Conservation (phyloP, 75 land plant species). For the Sequoiadendron giganteum region DNA sequence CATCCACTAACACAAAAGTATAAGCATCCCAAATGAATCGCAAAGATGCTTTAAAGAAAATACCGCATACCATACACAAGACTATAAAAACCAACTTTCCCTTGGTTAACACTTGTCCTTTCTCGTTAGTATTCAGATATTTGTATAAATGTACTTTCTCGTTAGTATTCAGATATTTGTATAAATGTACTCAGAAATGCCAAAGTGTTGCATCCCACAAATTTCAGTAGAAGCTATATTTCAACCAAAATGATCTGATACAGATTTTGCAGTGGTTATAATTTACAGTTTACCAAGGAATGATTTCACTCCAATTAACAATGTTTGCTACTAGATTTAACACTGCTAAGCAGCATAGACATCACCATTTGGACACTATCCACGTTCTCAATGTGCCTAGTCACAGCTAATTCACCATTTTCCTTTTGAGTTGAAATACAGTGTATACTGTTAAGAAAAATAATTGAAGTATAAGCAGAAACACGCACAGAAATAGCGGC, state of each 20-base stretch:
- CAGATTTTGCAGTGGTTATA: neutral
- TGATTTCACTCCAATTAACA: neutral
- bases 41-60: neutral
- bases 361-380: neutral
- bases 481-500: too few species aligned
- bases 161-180: too few species aligned
- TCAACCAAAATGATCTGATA: neutral
- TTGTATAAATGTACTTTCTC: neutral
- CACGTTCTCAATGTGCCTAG: neutral
- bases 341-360: neutral
- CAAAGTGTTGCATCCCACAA: neutral
- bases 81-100: neutral
- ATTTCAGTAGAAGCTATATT: neutral
- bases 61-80: neutral
- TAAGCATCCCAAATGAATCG: neutral
- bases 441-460: neutral
- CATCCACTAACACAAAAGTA: neutral
- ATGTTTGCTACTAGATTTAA: neutral
- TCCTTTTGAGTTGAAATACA: neutral
- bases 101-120: neutral
- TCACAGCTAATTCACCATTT: neutral
- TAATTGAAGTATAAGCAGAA: neutral
- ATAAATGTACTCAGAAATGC: neutral
- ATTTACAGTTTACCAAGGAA: too few species aligned
- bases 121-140: neutral